phyloP scores from a whole-genome alignment of 306 rosid genomes.

The Purshia tridentata region DNA sequence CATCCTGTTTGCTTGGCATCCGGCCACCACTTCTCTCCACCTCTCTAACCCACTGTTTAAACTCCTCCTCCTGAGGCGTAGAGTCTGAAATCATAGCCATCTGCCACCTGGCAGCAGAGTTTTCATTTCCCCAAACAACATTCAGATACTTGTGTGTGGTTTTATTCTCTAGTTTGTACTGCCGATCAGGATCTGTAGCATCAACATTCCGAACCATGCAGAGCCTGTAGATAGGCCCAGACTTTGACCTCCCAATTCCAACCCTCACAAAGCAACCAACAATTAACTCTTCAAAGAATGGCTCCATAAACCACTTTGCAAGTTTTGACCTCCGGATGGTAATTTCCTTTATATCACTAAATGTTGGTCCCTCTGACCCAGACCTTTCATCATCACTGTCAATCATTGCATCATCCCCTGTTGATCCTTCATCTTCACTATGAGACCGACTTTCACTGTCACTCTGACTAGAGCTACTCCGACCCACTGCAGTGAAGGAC shows the following conservation, averaged over 20 bases:
- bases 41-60: conserved; percentile 84
- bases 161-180: conserved; percentile 75
- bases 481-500: conserved; percentile 51
- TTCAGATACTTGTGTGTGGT: conserved; percentile 79
- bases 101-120: conserved; percentile 95
- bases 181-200: conserved; percentile 70
- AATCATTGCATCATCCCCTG: conserved; percentile 66
- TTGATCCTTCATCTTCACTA: conserved; percentile 73
- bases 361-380: conserved; percentile 58
- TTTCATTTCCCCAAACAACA: conserved; percentile 89
- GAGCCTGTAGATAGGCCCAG: conserved; percentile 79
- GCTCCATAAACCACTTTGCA: conserved; percentile 91
- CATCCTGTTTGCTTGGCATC: conserved; percentile 63
- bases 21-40: conserved; percentile 80
- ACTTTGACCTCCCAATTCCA: conserved; percentile 86
- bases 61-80: conserved; percentile 75
- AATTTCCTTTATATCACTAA: conserved; percentile 77
- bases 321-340: conserved; percentile 83
- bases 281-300: conserved; percentile 90
- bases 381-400: conserved; percentile 84
- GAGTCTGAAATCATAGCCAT: conserved; percentile 96
- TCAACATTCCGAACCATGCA: conserved; percentile 91
- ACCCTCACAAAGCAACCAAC: conserved; percentile 97
- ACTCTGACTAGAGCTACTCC: conserved; percentile 76
- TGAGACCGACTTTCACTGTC: conserved; percentile 74